Evolutionary conservation across 306 rosid genomes (phyloP), one percentile per base, ranked within the genome.

Genomic region (barrel medic (Medicago truncatula)): DNA sequence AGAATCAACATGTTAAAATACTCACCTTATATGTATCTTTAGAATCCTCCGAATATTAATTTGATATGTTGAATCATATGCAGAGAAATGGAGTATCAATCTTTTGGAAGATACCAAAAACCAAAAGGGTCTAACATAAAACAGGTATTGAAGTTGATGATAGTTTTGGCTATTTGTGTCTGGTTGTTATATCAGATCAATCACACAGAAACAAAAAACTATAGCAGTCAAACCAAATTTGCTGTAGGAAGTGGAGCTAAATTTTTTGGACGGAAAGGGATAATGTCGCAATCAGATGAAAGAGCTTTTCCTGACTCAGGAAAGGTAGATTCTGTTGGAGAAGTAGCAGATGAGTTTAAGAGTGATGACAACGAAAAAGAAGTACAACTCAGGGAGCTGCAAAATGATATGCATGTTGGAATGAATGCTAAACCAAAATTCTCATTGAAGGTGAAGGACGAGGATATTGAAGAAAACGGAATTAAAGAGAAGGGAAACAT

Each of bases 111-210:
- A 60, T 56, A 34, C 58, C 86, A 81, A 81, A 81, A 73, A 62
- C 58, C 85, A 47, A 83, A 76, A 77, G 81, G 82, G 77, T 65
- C 47, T 36, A 78, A 57, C 70, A 66, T 76, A 52, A 85, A 79
- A 59, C 86, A 47, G 58, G 73, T 70, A 31, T 50, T 85, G 78
- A 82, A 79, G 80, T 41, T 79, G 40, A 76, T 73, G 28, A 34
- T 86, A 50, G 41, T 81, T 70, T 68, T 88, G 83, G 76, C 65
- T 17, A 31, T 81, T 53, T 82, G 85, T 74, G 46, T 70, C 21
- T 85, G 88, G 89, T 60, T 85, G 80, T 40, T 81, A 3, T 85
- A 83, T 79, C 88, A 88, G 78, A 56, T 72, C 56, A 70, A 81
- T 52, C 28, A 71, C 31, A 79, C 88, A 16, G 34, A 75, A 49